These are phyloP conservation scores for Nigrograna mackinnonii DNA, from an alignment of 2,329 filamentous ascomycete species.

Conservation along the genomic window DNA sequence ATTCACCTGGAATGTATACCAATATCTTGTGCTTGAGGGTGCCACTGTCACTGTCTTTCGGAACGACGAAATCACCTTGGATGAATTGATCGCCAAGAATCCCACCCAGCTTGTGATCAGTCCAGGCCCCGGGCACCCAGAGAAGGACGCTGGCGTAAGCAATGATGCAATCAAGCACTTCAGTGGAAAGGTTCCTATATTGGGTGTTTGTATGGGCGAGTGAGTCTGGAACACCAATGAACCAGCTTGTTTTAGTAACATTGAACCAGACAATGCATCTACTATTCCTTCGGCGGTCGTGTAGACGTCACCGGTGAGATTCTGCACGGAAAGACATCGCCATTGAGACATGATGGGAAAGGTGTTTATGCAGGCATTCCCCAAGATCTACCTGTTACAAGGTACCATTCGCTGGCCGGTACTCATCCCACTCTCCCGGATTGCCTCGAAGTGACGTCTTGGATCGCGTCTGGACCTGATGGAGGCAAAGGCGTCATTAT, in stretches of 20 bases:
- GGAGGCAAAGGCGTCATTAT: slow-evolving; percentile 87
- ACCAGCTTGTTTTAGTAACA: too few species aligned
- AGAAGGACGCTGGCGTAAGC: slow-evolving; percentile 89
- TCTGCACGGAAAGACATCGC: slow-evolving; percentile 94
- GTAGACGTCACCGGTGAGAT: slow-evolving; percentile 95
- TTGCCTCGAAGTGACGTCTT: slow-evolving; percentile 87
- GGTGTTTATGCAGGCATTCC: slow-evolving; percentile 87
- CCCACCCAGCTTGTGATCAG: slow-evolving; percentile 95
- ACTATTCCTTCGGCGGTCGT: slow-evolving; percentile 87
- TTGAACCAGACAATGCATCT: slow-evolving; percentile 81
- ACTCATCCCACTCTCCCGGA: slow-evolving; percentile 85
- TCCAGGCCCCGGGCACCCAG: slow-evolving; percentile 91
- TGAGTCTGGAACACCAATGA: too few species aligned
- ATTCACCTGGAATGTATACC: slow-evolving; percentile 99
- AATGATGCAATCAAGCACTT: slow-evolving; percentile 90
- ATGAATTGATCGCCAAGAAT: slow-evolving; percentile 79
- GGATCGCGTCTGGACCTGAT: slow-evolving; percentile 76
- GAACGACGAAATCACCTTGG: slow-evolving; percentile 87
- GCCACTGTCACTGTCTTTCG: slow-evolving; percentile 87
- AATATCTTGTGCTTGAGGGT: slow-evolving; percentile 95
- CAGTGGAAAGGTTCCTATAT: slow-evolving; percentile 88
- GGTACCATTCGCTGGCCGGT: slow-evolving; percentile 95
- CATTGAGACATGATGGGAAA: slow-evolving; percentile 83
- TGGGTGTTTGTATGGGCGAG: slow-evolving; percentile 99
- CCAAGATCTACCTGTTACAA: slow-evolving; percentile 82